These are phyloP conservation scores for Gyrodon lividus DNA, from an alignment of 768 basidiomycete species.

Conservation along the genomic window DNA sequence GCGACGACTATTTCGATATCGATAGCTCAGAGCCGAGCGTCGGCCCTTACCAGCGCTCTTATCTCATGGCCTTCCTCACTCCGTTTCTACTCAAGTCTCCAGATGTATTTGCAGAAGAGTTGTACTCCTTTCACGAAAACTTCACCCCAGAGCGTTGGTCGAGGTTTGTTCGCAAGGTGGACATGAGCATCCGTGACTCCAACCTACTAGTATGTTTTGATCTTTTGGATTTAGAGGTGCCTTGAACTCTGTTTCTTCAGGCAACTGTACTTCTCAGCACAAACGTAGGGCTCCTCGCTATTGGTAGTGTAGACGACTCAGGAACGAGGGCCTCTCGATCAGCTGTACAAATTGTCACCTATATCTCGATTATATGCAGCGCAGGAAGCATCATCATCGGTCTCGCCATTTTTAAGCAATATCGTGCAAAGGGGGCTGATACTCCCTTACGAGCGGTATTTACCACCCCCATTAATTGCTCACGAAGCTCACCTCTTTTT, in stretches of 20 bases:
- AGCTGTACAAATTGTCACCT: conserved; percentile 23
- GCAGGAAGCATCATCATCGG: conserved; percentile 30
- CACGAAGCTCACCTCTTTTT: conserved; percentile 1
- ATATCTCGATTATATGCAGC: conserved; percentile 29
- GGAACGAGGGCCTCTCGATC: conserved; percentile 10
- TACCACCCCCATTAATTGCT: not conserved
- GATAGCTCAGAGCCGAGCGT: conserved; percentile 13
- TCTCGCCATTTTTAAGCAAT: conserved; percentile 33
- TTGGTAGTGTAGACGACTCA: conserved; percentile 5
- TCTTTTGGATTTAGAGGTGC: not conserved
- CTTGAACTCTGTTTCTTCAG: conserved; percentile 8
- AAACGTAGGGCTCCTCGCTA: conserved; percentile 24
- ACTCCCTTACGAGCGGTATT: conserved; percentile 31
- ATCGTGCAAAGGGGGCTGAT: conserved; percentile 32
- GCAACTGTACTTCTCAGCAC: conserved; percentile 31
- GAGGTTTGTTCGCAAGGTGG: conserved; percentile 30
- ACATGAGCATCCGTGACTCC: conserved; percentile 32
- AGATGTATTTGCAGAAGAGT: conserved; percentile 27
- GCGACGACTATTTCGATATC: conserved; percentile 33
- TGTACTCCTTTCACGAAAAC: conserved; percentile 27
- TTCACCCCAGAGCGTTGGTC: conserved; percentile 29
- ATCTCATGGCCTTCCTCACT: conserved; percentile 18
- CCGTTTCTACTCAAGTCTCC: conserved; percentile 27
- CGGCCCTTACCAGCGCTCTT: conserved; percentile 20
- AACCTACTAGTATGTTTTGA: conserved; percentile 24